These are phyloP conservation scores for Dioscorea alata DNA, from an alignment of 106 monocot genomes.

Conservation along the genomic window DNA sequence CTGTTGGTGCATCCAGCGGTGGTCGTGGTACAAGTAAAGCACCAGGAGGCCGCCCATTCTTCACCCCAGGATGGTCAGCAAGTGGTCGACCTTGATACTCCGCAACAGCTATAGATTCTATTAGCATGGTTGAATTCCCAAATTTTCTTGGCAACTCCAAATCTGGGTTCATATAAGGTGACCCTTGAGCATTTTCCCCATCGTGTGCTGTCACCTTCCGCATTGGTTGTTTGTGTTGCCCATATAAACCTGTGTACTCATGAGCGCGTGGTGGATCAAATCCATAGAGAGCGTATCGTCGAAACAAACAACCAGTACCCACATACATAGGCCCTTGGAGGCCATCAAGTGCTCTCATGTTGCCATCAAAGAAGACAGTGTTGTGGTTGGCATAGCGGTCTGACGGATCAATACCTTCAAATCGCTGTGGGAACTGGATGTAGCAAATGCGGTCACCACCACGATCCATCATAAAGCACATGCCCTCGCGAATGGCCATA, in stretches of 20 bases:
- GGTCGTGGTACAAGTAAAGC: constrained; percentile 48
- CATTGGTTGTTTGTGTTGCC: constrained; percentile 49
- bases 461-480: constrained; percentile 99
- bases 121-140: constrained; percentile 62
- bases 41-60: constrained; percentile 81
- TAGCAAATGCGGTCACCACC: constrained; percentile 92
- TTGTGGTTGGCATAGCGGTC: constrained; percentile 98
- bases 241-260: constrained; percentile 66
- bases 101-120: constrained; percentile 60
- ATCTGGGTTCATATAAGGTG: constrained; percentile 43
- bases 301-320: constrained; percentile 91
- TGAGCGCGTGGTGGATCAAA: constrained; percentile 74
- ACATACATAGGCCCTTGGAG: constrained; percentile 94
- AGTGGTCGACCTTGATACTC: constrained; percentile 88
- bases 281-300: constrained; percentile 77
- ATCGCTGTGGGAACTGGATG: constrained; percentile 89
- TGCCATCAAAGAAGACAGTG: constrained; percentile 98
- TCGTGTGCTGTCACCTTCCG: not conserved
- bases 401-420: constrained; percentile 94
- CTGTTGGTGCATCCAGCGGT: constrained; percentile 67
- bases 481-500: constrained; percentile 72
- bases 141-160: constrained; percentile 55
- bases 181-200: constrained; percentile 7
- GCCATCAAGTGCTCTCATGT: constrained; percentile 95
- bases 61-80: constrained; percentile 74